Base-by-base conservation (phyloP, 1,284 basidiomycete genomes). In the Cryptococcus wingfieldii region DNA sequence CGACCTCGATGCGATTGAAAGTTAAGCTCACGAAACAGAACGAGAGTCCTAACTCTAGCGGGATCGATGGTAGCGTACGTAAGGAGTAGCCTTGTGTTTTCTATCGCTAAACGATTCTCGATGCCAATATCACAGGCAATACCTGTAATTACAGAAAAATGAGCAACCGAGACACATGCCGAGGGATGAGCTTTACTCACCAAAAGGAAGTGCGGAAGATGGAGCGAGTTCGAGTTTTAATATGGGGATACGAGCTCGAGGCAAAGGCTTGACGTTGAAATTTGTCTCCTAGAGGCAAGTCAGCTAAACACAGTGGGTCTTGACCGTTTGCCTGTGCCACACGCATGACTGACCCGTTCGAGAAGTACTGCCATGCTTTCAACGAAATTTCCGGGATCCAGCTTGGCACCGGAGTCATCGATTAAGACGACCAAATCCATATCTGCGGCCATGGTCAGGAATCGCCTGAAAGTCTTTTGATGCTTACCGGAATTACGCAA, bases 351-450 rank as follows among this genome's bases (percentile, higher is more conserved):
- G 66, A 92, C 91, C 76, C 92, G 83, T 78, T 96, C 90, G 27
- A 98, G 86, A 50, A 98, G 81, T 77, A 93, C 87, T 45, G 92
- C 92, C 44, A 98, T 84, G 83, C 90, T 89, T 65, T 89, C 90
- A 65, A 98, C 95, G 51, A 98, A 84, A 81, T 96, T 90, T 38
- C 89, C 84, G 10, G 94, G 88, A 45, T 86, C 65, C 80, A 88
- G 73, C 84, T 70, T 70, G 3, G 76, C 75, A 25, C 85, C 69
- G 55, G 85, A 82, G 25, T 90, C 88, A 73, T 92, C 89, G 72
- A 96, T 89, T 69, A 98, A 82, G 76, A 94, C 97, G 73, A 95
- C 97, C 44, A 98, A 80, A 77, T 98, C 95, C 95, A 98, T 98
- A 78, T 98, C 95, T 93, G 27, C n/a, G 14, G 18, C 31, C 2